phyloP scores from a whole-genome alignment of 306 rosid genomes.

The Alnus glutinosa region DNA sequence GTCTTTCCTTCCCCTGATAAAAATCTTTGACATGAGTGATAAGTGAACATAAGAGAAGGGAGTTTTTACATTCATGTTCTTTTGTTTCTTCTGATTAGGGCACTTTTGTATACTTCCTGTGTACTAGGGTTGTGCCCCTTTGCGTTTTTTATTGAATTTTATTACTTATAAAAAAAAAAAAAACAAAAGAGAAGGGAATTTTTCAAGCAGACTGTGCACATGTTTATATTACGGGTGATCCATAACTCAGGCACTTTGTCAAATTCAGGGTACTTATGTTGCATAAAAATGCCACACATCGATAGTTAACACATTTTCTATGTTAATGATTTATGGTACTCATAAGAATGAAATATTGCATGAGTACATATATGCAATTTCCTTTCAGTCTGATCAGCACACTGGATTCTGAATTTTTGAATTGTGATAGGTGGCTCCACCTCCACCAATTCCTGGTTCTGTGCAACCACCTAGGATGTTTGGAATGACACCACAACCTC shows the following conservation, averaged over 20 bases:
- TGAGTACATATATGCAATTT: conserved; percentile 18
- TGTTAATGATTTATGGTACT: not conserved
- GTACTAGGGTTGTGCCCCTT: no score
- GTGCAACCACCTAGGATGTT: conserved; percentile 80
- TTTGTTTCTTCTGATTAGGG: no score
- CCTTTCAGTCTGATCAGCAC: conserved; percentile 16
- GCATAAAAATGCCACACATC: not conserved
- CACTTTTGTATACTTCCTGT: no score
- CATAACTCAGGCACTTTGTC: not conserved
- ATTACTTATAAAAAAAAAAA: no score
- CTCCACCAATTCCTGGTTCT: conserved; percentile 68
- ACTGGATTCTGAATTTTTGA: conserved; percentile 30
- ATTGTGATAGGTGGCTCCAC: conserved; percentile 54
- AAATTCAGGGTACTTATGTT: not conserved
- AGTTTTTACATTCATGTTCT: not conserved
- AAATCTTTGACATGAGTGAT: not conserved
- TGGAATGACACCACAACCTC: conserved; percentile 80
- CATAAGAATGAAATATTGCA: not conserved
- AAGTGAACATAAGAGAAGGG: not conserved
- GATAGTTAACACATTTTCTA: not conserved
- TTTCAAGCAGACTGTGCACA: not conserved
- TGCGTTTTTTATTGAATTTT: no score
- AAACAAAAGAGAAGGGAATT: not conserved
- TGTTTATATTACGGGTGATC: not conserved
- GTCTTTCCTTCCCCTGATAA: not conserved